phyloP scores from a whole-genome alignment of 2,329 filamentous ascomycete genomes.

The Nothophaeocryptopus gaeumannii region DNA sequence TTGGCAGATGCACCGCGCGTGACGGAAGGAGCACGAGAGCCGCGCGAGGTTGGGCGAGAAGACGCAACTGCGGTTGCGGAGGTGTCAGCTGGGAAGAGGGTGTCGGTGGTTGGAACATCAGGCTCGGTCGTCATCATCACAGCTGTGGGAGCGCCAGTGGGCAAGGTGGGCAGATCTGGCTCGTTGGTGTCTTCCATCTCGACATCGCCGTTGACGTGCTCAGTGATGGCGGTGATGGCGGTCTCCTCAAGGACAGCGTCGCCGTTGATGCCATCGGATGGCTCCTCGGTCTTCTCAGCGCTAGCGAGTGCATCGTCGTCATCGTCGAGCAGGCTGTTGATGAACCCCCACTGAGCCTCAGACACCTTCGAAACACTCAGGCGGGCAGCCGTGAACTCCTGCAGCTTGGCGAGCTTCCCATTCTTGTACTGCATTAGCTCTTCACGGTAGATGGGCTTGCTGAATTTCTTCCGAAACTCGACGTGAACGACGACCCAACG shows the following conservation, averaged over 20 bases:
- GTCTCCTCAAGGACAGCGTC: background rate
- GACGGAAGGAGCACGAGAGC: conserved; percentile 11
- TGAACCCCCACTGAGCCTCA: conserved; percentile 62
- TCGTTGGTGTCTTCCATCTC: conserved; percentile 36
- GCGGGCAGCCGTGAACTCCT: conserved; percentile 77
- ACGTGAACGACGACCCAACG: conserved; percentile 92
- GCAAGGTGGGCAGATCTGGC: conserved; percentile 2
- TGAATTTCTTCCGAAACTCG: conserved; percentile 79
- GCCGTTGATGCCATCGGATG: background rate
- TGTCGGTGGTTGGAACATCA: conserved; percentile 15
- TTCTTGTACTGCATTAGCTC: conserved; percentile 67
- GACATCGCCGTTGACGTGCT: conserved; percentile 19
- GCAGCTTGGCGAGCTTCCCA: conserved; percentile 56
- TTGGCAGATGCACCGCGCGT: background rate
- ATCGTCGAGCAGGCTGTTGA: conserved; percentile 41
- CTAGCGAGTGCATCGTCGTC: conserved; percentile 19
- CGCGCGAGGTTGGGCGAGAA: conserved; percentile 18
- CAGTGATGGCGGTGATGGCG: conserved; percentile 1
- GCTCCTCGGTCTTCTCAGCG: background rate
- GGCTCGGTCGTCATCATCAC: conserved; percentile 8
- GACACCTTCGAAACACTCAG: conserved; percentile 75
- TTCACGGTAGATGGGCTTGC: conserved; percentile 63
- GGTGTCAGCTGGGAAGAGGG: conserved; percentile 11
- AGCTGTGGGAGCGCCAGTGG: conserved; percentile 4
- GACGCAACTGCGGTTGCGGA: conserved; percentile 8